phyloP scores from a whole-genome alignment of 73 alveolate genomes.

The Tetrahymena borealis region DNA sequence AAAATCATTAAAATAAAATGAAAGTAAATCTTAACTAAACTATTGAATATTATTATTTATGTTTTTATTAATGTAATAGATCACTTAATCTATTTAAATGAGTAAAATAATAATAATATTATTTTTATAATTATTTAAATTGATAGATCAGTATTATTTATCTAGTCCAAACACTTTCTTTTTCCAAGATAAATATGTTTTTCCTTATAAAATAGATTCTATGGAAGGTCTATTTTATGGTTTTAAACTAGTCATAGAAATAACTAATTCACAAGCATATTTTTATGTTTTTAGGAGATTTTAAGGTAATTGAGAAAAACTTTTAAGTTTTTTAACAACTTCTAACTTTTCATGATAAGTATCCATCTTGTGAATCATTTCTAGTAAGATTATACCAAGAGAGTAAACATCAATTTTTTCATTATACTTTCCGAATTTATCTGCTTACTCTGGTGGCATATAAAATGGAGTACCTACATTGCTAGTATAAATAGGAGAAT shows the following conservation, averaged over 20 bases:
- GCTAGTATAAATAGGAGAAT: constrained; percentile 37
- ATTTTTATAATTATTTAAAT: neutral
- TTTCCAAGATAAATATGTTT: neutral
- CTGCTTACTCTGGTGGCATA: constrained; percentile 77
- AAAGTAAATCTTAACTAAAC: no score
- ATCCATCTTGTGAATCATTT: constrained; percentile 45
- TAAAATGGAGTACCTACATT: constrained; percentile 78
- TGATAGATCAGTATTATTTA: neutral
- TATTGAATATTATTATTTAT: no score
- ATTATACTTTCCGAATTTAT: constrained; percentile 50
- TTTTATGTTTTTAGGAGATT: neutral
- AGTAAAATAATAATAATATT: no score
- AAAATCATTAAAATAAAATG: no score
- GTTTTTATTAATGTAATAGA: no score
- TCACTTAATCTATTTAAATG: no score
- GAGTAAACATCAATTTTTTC: constrained; percentile 76
- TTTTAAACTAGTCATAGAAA: neutral
- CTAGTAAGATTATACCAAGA: constrained; percentile 79
- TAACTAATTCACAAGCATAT: neutral
- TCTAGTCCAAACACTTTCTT: neutral
- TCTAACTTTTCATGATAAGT: constrained; percentile 40
- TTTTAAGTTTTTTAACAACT: constrained; percentile 14
- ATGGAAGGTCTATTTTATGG: constrained; percentile 7
- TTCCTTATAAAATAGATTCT: neutral
- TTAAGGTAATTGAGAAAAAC: constrained; percentile 16